These are phyloP conservation scores for Cutaneotrichosporon sp. DNA, from an alignment of 1,284 basidiomycete species.

Conservation along the genomic window DNA sequence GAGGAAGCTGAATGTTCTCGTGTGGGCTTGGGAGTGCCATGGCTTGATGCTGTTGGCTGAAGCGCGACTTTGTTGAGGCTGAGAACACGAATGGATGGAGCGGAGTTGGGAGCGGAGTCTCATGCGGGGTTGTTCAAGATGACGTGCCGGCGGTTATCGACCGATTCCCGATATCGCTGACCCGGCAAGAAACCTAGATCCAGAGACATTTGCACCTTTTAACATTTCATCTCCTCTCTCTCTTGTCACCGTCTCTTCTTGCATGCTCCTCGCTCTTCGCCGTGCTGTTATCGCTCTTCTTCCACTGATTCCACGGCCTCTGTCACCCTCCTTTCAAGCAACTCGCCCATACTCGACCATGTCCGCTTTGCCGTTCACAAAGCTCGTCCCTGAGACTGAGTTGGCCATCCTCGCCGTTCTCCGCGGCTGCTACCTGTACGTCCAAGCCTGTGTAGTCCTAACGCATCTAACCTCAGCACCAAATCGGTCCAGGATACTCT, in stretches of 20 bases:
- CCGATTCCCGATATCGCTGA: constrained; percentile 17
- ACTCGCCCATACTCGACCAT: neutral
- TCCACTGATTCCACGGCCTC: neutral
- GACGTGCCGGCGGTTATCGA: constrained; percentile 2
- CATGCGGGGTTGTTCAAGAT: constrained; percentile 1
- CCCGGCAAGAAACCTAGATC: no score
- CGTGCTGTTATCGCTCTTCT: no score
- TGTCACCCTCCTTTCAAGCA: neutral
- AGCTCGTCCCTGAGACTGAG: constrained; percentile 43
- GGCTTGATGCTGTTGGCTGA: neutral
- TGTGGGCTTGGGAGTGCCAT: constrained; percentile 28
- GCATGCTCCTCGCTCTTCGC: no score
- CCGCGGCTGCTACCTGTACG: constrained; percentile 63
- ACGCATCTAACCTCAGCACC: constrained; percentile 60
- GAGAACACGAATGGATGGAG: neutral
- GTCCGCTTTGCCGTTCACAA: constrained; percentile 37
- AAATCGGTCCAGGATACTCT: constrained; percentile 82
- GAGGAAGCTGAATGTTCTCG: constrained; percentile 27
- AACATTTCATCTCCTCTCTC: neutral
- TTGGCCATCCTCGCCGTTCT: constrained; percentile 86
- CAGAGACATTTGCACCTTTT: no score
- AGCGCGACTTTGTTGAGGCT: neutral
- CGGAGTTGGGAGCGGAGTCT: neutral
- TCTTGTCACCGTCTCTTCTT: neutral
- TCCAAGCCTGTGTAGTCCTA: neutral